Percentiles rank a stretch among this genome's conserved stretches.
Evolutionary conservation across 768 basidiomycete species (phyloP).

Genomic region (Leucocoprinus leucothites): DNA sequence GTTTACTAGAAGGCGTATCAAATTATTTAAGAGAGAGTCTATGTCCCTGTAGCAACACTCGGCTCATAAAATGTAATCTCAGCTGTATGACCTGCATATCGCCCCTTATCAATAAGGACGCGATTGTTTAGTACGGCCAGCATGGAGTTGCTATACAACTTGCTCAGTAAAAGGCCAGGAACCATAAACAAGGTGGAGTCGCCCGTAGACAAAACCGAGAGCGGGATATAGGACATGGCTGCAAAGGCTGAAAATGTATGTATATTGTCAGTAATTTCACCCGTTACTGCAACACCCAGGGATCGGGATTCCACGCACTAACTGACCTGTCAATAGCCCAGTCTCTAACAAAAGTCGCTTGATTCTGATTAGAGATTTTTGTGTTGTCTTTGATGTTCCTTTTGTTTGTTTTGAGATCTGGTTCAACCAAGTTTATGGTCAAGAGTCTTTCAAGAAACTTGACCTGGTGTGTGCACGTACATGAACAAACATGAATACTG

Average conservation of each 20-base stretch:
- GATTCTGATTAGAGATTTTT: not conserved
- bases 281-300: no score
- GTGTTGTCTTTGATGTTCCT: not conserved
- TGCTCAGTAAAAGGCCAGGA: not conserved
- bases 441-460: not conserved
- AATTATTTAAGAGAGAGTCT: no score
- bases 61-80: no score
- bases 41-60: no score
- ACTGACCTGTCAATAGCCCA: conserved; percentile 1
- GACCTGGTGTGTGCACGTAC: not conserved
- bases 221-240: no score
- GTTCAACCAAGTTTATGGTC: not conserved
- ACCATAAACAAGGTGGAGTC: no score
- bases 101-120: not conserved
- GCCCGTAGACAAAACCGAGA: no score
- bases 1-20: no score
- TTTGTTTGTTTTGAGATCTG: not conserved
- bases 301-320: no score
- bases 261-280: no score
- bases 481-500: conserved; percentile 1
- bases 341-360: conserved; percentile 7
- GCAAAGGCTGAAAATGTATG: no score
- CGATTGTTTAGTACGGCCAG: not conserved
- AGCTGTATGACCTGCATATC: no score
- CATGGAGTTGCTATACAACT: not conserved